Evolutionary conservation across 108 stramenopile genomes (phyloP).

Genomic region (Mediolabrus comicus): DNA sequence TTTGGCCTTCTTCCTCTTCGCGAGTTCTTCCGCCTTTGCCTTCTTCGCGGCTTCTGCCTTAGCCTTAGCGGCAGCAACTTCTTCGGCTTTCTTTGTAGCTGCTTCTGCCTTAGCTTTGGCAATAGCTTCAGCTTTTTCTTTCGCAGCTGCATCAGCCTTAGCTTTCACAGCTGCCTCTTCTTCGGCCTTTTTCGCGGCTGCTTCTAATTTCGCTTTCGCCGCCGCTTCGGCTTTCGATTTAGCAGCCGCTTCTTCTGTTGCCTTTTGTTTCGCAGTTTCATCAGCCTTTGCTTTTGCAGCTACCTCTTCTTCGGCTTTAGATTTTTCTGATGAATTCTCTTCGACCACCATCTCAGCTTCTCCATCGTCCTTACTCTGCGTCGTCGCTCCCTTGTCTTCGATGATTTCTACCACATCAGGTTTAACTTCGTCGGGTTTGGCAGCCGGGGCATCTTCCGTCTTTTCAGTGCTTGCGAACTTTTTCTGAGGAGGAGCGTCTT

Average conservation of each 20-base stretch:
- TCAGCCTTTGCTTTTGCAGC: background rate
- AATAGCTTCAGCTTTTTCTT: background rate
- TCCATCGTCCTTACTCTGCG: background rate
- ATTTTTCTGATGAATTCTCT: background rate
- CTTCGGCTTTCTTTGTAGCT: background rate
- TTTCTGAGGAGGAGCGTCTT: slow-evolving; percentile 16
- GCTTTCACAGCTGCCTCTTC: background rate
- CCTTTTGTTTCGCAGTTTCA: background rate
- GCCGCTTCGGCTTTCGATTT: background rate
- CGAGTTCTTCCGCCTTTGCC: background rate
- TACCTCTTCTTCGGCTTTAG: background rate
- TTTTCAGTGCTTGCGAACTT: background rate
- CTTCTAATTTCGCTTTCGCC: slow-evolving; percentile 1
- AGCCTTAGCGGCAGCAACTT: background rate
- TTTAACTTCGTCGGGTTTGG: background rate
- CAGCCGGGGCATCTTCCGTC: background rate
- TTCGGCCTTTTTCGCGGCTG: background rate
- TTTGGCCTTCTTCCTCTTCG: background rate
- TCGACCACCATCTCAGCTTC: background rate
- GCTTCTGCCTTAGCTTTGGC: background rate
- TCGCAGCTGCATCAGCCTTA: background rate
- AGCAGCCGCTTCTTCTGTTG: background rate
- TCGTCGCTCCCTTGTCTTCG: background rate
- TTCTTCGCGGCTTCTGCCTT: background rate
- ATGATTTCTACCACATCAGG: background rate